Base-by-base conservation (phyloP, 2,329 filamentous ascomycete species). In the Phyllosticta paracitricarpa region DNA sequence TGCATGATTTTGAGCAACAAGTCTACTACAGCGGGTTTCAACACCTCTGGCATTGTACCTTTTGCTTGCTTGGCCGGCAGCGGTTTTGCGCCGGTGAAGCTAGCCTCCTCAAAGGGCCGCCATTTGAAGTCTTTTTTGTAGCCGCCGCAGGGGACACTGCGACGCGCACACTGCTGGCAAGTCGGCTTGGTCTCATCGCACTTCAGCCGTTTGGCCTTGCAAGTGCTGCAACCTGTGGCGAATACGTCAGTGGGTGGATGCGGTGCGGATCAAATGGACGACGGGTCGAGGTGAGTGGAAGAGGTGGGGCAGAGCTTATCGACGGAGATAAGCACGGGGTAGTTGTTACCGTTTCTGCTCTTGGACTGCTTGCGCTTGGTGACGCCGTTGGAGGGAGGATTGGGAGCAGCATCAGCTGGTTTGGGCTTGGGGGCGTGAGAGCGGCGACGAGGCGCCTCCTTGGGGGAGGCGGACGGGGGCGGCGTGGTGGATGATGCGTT, bases 81-180 rank as follows among this genome's bases (percentile, higher is more conserved):
- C 17, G 65, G 68, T 65, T 79, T 82, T 40, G 24, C n/a, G 57
- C 74, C 73, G 22, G 74, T 73, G 64, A 85, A 78, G 60, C 76
- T 84, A 55, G 82, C 79, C 65, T 89, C 85, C 68, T 86, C 85
- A 66, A 88, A 88, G 0, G 85, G 81, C 58, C 85, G 79, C 87
- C 87, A 89, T 78, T 89, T 89, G 75, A 88, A 89, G 71, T 88
- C 84, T 71, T 88, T 89, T 72, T 84, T 87, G 74, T 89, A 89
- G 40, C 87, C 87, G 62, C 86, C 86, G 69, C 87, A 89, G 3
- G 76, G 71, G 24, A 89, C 85, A 64, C 81, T 84, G 59, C 86
- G 79, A 66, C 82, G 83, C 54, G 83, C 78, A 69, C 86, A 89
- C 75, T 89, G 85, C 62, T 83, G 77, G 68, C 86, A 89, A 24